These are phyloP conservation scores for Aspergillus pseudonomiae DNA, from an alignment of 2,329 filamentous ascomycete species.

Conservation along the genomic window DNA sequence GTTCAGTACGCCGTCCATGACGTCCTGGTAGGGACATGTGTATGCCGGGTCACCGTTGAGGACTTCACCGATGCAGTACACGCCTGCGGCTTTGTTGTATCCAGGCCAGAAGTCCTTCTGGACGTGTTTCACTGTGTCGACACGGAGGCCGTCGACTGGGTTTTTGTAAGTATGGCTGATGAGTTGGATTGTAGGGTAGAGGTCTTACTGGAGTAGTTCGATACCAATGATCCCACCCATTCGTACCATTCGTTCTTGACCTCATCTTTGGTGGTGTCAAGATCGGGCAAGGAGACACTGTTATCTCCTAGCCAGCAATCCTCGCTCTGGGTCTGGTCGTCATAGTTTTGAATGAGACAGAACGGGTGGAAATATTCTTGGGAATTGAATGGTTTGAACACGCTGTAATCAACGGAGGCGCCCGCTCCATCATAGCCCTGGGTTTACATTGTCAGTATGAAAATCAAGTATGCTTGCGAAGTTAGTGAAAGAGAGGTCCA, in stretches of 20 bases:
- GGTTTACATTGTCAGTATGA: constrained; percentile 10
- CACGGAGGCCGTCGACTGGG: constrained; percentile 54
- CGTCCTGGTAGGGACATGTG: constrained; percentile 50
- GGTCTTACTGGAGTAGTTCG: constrained; percentile 62
- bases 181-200: not conserved
- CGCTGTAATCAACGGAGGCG: constrained; percentile 55
- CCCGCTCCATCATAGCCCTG: constrained; percentile 52
- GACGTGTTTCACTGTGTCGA: constrained; percentile 56
- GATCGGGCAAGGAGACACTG: constrained; percentile 63
- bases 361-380: constrained; percentile 62
- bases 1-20: constrained; percentile 52
- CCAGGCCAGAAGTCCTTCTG: constrained; percentile 49
- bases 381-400: constrained; percentile 58
- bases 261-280: constrained; percentile 57
- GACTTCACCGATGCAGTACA: constrained; percentile 55
- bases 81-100: constrained; percentile 45
- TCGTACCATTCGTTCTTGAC: constrained; percentile 56
- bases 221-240: constrained; percentile 64
- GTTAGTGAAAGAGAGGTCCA: not conserved
- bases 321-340: constrained; percentile 49
- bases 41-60: constrained; percentile 44
- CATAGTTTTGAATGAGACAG: constrained; percentile 59
- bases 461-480: not conserved
- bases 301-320: constrained; percentile 59
- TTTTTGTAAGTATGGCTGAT: not conserved